A percentile compares a stretch with the other conserved stretches of the same genome.
phyloP scores from a whole-genome alignment of 2,329 filamentous ascomycete genomes.

The Xylaria sp. region DNA sequence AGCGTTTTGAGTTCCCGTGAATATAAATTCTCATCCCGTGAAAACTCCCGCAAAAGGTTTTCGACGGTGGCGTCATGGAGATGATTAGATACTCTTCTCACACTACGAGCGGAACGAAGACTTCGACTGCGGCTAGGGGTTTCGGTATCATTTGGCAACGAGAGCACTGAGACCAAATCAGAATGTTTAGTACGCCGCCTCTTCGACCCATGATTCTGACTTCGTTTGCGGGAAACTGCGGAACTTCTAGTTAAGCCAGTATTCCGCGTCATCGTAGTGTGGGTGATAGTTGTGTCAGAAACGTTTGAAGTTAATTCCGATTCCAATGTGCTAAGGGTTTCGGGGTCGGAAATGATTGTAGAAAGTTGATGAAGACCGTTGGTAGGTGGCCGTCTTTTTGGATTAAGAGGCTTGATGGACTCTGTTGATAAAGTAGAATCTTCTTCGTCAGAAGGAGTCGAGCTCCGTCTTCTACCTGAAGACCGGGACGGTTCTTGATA shows the following conservation, averaged over 20 bases:
- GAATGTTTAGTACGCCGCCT: constrained; percentile 89
- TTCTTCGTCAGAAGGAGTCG: constrained; percentile 50
- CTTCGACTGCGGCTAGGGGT: constrained; percentile 72
- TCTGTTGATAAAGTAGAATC: constrained; percentile 50
- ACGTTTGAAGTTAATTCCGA: constrained; percentile 64
- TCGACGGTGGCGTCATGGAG: constrained; percentile 75
- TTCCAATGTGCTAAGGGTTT: constrained; percentile 57
- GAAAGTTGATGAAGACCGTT: constrained; percentile 67
- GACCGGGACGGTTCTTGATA: constrained; percentile 48
- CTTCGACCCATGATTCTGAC: constrained; percentile 68
- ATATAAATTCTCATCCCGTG: constrained; percentile 87
- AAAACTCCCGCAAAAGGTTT: constrained; percentile 83
- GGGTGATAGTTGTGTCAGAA: constrained; percentile 64
- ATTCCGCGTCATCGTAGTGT: constrained; percentile 65
- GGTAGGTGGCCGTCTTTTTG: constrained; percentile 60
- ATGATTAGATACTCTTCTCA: constrained; percentile 77
- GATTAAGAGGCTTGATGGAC: constrained; percentile 39
- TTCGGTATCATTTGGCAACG: constrained; percentile 69
- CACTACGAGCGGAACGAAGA: constrained; percentile 80
- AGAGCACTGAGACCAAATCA: constrained; percentile 93
- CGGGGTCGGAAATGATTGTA: constrained; percentile 65
- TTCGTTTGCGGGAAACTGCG: constrained; percentile 58
- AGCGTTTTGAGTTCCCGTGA: constrained; percentile 90
- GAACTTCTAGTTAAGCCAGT: constrained; percentile 61
- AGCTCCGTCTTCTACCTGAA: constrained; percentile 50